phyloP scores from a whole-genome alignment of 2,329 filamentous ascomycete genomes.

The Alternaria triticimaculans region DNA sequence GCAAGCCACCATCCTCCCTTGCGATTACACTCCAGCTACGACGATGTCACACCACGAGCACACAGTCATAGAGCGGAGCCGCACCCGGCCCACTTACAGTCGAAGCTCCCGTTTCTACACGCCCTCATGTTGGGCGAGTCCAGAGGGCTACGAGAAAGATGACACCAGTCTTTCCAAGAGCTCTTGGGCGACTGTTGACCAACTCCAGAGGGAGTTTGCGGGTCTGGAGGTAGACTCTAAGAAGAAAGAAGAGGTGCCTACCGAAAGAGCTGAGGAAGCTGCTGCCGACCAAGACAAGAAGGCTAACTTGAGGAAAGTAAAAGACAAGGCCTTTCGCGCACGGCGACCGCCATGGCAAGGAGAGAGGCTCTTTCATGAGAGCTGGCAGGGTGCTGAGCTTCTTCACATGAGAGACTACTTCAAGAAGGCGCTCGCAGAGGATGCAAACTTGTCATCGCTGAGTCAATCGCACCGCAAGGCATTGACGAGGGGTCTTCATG shows the following conservation, averaged over 20 bases:
- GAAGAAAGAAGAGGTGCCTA: neutral
- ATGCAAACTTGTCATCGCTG: neutral
- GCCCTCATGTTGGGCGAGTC: constrained; percentile 14
- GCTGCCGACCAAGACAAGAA: neutral
- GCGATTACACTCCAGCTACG: neutral
- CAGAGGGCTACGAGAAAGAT: constrained; percentile 14
- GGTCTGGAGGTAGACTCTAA: neutral
- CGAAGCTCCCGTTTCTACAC: constrained; percentile 1
- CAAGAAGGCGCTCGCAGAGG: neutral
- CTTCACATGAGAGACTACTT: neutral
- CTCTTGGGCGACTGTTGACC: neutral
- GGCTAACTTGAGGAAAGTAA: neutral
- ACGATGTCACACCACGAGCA: constrained; percentile 13
- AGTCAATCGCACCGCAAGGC: neutral
- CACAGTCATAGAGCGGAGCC: neutral
- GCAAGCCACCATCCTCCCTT: neutral
- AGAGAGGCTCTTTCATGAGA: neutral
- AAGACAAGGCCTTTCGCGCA: neutral
- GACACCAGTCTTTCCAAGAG: constrained; percentile 14
- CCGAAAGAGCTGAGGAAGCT: neutral
- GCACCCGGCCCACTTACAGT: neutral
- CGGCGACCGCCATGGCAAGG: neutral
- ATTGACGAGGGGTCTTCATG: neutral
- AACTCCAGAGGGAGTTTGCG: neutral
- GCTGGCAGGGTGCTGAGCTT: neutral